Evolutionary conservation across 2,329 filamentous ascomycete species (phyloP).

Genomic region (Colletotrichum tropicale): DNA sequence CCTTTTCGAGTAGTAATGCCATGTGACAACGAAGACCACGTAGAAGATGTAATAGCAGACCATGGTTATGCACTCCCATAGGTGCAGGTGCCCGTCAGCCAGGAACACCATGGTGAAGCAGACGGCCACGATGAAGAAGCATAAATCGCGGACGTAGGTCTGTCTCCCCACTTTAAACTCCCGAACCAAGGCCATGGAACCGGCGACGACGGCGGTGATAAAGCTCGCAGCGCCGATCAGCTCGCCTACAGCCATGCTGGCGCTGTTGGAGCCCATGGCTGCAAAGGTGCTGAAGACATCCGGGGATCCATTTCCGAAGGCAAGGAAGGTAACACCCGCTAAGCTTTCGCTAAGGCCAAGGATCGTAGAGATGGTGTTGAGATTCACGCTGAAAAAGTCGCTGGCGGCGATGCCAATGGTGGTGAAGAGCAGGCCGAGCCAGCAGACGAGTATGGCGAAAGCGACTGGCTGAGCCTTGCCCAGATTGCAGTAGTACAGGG

Average conservation of each 20-base stretch:
- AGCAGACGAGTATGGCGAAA: slow-evolving; percentile 78
- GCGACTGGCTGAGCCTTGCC: slow-evolving; percentile 72
- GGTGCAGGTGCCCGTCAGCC: slow-evolving; percentile 78
- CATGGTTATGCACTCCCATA: slow-evolving; percentile 93
- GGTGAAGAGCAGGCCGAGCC: slow-evolving; percentile 90
- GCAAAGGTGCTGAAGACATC: slow-evolving; percentile 99
- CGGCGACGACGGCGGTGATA: slow-evolving; percentile 94
- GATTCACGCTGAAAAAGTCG: slow-evolving; percentile 97
- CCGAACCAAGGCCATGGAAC: slow-evolving; percentile 95
- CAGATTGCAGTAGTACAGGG: slow-evolving; percentile 87
- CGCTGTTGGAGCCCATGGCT: slow-evolving; percentile 95
- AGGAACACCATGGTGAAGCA: slow-evolving; percentile 88
- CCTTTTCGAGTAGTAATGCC: slow-evolving; percentile 85
- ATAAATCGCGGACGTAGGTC: slow-evolving; percentile 89
- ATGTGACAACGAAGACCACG: slow-evolving; percentile 83
- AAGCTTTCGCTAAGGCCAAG: slow-evolving; percentile 95
- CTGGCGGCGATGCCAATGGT: slow-evolving; percentile 98
- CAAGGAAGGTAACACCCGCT: slow-evolving; percentile 93
- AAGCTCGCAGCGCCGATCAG: slow-evolving; percentile 94
- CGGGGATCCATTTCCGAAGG: slow-evolving; percentile 96
- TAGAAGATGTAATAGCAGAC: slow-evolving; percentile 91
- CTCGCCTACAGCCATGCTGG: slow-evolving; percentile 95
- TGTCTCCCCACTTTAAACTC: slow-evolving; percentile 91
- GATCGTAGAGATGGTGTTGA: slow-evolving; percentile 88
- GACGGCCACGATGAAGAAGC: slow-evolving; percentile 89